Percentiles rank a stretch among this genome's conserved stretches.
Evolutionary conservation across 2,329 filamentous ascomycete genomes (phyloP).

Genomic region (Bipolaris sorokiniana): DNA sequence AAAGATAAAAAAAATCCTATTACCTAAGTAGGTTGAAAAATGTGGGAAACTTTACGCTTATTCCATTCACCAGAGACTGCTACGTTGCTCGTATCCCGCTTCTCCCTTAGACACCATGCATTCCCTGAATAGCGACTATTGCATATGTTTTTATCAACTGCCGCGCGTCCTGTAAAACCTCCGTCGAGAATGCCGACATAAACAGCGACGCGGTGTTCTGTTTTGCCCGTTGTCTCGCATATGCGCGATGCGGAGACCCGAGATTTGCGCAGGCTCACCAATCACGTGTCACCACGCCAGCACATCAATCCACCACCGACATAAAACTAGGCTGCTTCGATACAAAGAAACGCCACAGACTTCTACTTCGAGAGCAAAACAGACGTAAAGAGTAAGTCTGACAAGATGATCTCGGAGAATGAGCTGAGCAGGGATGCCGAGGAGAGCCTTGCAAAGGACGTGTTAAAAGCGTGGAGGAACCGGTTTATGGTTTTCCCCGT

Average conservation of each 20-base stretch:
- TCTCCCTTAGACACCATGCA: not conserved
- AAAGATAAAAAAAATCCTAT: too few species aligned
- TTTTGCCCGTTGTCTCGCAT: not conserved
- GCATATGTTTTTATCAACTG: not conserved
- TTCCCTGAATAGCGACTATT: not conserved
- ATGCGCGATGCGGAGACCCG: constrained; percentile 4
- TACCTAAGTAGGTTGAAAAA: too few species aligned
- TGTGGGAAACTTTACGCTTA: not conserved
- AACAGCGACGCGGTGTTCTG: not conserved
- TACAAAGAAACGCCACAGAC: not conserved
- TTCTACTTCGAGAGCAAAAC: not conserved
- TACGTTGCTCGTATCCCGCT: not conserved
- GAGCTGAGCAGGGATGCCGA: not conserved
- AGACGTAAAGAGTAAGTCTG: not conserved
- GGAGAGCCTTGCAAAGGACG: not conserved
- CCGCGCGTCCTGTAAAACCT: not conserved
- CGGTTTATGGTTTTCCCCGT: not conserved
- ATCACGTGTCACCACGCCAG: not conserved
- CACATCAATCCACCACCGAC: not conserved
- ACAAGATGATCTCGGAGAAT: constrained; percentile 1
- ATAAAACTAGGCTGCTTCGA: not conserved
- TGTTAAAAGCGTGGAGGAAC: not conserved
- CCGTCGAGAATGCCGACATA: not conserved
- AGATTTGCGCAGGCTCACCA: not conserved
- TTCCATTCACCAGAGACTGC: not conserved